Conservation (phyloP, 1,284 basidiomycete genomes). For the Mycocalia duriaeana region DNA sequence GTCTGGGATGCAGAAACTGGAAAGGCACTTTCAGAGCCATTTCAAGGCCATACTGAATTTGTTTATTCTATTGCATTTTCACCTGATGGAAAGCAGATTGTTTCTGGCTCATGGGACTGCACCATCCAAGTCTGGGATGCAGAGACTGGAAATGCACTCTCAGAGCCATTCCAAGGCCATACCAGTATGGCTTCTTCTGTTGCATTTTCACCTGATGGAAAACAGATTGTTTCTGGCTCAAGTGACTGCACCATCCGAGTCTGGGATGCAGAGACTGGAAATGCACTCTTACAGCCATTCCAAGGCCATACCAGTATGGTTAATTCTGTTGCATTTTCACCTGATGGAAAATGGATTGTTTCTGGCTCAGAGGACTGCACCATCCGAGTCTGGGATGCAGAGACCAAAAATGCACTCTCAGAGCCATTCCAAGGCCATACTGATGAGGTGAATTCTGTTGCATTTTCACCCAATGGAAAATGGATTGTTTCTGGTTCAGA, state of each 20-base stretch:
- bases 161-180: neutral
- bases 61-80: neutral
- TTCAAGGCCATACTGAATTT: neutral
- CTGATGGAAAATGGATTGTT: conserved; percentile 7
- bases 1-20: conserved; percentile 1
- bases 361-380: neutral
- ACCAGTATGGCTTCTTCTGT: neutral
- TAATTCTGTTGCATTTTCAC: conserved; percentile 6
- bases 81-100: neutral
- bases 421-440: conserved; percentile 3
- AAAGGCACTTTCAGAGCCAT: neutral
- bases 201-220: conserved; percentile 2
- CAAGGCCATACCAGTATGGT: conserved; percentile 1
- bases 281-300: neutral
- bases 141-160: neutral
- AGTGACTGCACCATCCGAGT: conserved; percentile 4
- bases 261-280: conserved; percentile 2
- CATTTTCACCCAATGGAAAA: conserved; percentile 8
- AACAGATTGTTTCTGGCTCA: conserved; percentile 5
- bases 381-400: conserved; percentile 6
- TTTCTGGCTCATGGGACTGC: conserved; percentile 3
- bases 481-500: conserved; percentile 3
- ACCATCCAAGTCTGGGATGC: conserved; percentile 4
- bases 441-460: conserved; percentile 1
- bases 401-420: neutral